Evolutionary conservation across 345 rosid genomes (phyloP).

Genomic region (Clarkia xantiana): DNA sequence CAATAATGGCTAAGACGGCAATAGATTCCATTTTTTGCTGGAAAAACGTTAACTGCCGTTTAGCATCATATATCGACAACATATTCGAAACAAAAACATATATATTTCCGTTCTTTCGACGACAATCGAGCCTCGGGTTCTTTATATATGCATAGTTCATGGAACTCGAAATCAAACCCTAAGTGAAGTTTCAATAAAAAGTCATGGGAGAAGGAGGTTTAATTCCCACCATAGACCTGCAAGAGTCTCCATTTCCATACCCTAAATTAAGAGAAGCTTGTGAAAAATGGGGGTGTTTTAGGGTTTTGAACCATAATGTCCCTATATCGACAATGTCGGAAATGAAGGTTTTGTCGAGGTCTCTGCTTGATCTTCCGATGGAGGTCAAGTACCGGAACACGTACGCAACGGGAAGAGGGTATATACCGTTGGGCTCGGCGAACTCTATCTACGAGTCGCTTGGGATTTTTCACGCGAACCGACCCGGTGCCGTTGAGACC

Average conservation of each 20-base stretch:
- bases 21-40: too few species aligned
- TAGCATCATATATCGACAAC: too few species aligned
- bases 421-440: conserved; percentile 26
- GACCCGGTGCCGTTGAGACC: conserved; percentile 33
- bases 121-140: too few species aligned
- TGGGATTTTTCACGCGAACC: conserved; percentile 53
- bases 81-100: too few species aligned
- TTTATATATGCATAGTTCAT: too few species aligned
- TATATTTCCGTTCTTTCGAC: too few species aligned
- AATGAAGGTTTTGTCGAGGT: conserved; percentile 48
- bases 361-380: conserved; percentile 51
- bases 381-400: conserved; percentile 45
- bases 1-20: too few species aligned
- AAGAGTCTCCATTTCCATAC: conserved; percentile 23
- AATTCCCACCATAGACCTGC: conserved; percentile 36
- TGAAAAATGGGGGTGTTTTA: conserved; percentile 72
- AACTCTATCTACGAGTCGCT: conserved; percentile 72
- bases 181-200: neutral
- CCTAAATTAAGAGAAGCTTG: conserved; percentile 40
- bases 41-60: too few species aligned
- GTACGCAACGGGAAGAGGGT: conserved; percentile 61
- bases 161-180: too few species aligned
- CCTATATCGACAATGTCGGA: conserved; percentile 31
- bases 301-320: conserved; percentile 49
- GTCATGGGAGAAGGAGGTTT: neutral